These are phyloP conservation scores for Dendrocalamus latiflorus DNA, from an alignment of 202 grass and related monocot genomes.

Conservation along the genomic window DNA sequence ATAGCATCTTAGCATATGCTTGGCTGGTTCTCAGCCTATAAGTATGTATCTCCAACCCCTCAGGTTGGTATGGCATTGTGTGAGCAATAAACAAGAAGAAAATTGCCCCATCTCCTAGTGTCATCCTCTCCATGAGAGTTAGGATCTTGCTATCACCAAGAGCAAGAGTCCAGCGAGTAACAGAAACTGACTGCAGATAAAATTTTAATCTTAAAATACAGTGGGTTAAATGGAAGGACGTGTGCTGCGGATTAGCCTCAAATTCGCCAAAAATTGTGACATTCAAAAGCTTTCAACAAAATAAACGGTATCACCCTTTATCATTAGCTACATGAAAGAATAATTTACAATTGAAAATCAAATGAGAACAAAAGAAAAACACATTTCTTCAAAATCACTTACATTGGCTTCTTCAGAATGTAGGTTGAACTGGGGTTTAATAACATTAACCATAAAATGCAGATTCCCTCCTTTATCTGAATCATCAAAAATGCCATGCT, in stretches of 20 bases:
- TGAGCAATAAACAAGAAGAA: no score
- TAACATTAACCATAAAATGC: constrained; percentile 85
- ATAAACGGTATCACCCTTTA: neutral
- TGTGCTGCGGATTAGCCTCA: neutral
- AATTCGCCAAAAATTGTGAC: neutral
- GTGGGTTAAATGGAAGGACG: neutral
- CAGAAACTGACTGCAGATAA: neutral
- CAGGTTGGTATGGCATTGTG: no score
- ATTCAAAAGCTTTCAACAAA: constrained; percentile 9
- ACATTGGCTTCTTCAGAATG: no score
- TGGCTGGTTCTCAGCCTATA: no score
- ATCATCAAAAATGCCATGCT: constrained; percentile 59
- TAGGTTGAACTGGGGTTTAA: constrained; percentile 96
- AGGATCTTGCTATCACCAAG: no score
- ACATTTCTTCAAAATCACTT: constrained; percentile 42
- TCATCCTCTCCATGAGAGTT: no score
- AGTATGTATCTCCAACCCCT: no score
- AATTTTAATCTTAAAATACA: neutral
- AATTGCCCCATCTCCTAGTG: no score
- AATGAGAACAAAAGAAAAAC: neutral
- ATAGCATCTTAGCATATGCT: no score
- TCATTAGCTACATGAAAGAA: constrained; percentile 3
- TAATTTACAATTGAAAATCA: neutral
- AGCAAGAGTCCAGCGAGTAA: no score
- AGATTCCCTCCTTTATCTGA: constrained; percentile 61